Conservation (phyloP, 495 filamentous ascomycete species). For the Podospora conica region DNA sequence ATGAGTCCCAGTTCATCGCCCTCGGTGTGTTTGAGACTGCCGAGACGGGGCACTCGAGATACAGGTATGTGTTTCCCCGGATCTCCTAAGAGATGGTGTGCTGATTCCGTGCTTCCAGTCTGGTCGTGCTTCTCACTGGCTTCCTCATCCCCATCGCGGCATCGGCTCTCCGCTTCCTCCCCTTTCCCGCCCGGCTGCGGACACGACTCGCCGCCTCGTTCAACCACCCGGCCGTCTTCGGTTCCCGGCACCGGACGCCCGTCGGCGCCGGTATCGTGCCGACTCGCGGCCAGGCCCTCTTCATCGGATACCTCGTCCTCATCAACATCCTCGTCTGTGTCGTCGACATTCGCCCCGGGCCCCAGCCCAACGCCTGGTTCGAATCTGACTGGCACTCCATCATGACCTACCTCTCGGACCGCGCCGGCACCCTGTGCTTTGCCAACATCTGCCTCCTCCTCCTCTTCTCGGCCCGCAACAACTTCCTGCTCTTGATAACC, state of each 20-base stretch:
- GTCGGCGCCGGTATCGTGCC: constrained; percentile 22
- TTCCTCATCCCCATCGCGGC: background rate
- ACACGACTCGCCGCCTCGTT: background rate
- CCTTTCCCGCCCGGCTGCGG: constrained; percentile 3
- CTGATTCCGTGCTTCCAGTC: background rate
- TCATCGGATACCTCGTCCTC: constrained; percentile 30
- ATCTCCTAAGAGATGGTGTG: background rate
- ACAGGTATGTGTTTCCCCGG: background rate
- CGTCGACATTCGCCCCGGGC: constrained; percentile 21
- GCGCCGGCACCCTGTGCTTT: constrained; percentile 34
- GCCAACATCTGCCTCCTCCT: constrained; percentile 30
- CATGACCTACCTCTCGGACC: constrained; percentile 33
- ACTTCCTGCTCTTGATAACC: constrained; percentile 41
- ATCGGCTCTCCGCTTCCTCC: constrained; percentile 5
- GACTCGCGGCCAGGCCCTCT: constrained; percentile 36
- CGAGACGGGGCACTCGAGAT: background rate
- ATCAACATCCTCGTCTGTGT: constrained; percentile 38
- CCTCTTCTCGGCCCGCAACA: constrained; percentile 39
- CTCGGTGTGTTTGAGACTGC: background rate
- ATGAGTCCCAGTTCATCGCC: background rate
- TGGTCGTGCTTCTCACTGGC: background rate
- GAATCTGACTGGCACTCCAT: constrained; percentile 23
- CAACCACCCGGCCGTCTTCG: constrained; percentile 24
- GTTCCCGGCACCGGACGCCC: constrained; percentile 18
- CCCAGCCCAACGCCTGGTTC: constrained; percentile 24